Evolutionary conservation across 2,329 filamentous ascomycete species (phyloP).

Genomic region (Polytolypa hystricis): DNA sequence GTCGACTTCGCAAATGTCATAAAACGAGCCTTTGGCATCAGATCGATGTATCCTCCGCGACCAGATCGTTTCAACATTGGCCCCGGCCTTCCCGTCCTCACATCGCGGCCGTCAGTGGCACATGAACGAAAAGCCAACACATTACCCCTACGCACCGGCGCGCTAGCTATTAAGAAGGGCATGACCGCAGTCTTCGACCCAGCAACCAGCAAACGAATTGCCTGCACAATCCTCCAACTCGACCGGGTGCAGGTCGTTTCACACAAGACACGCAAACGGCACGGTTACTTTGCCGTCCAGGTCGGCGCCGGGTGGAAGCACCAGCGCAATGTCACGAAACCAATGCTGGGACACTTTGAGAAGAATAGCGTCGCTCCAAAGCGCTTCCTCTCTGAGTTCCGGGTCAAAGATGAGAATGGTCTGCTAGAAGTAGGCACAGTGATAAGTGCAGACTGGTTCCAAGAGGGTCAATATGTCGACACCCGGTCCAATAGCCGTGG

Average conservation of each 20-base stretch:
- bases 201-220: slow-evolving; percentile 61
- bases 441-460: slow-evolving; percentile 82
- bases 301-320: slow-evolving; percentile 68
- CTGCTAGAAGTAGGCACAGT: slow-evolving; percentile 64
- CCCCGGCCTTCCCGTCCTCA: slow-evolving; percentile 41
- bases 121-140: slow-evolving; percentile 47
- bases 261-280: slow-evolving; percentile 65
- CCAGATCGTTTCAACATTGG: slow-evolving; percentile 44
- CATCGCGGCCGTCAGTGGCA: slow-evolving; percentile 47
- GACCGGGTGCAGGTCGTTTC: slow-evolving; percentile 84
- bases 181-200: slow-evolving; percentile 85
- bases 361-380: slow-evolving; percentile 74
- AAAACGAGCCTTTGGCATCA: slow-evolving; percentile 39
- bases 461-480: slow-evolving; percentile 82
- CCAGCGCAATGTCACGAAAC: slow-evolving; percentile 64
- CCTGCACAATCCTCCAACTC: slow-evolving; percentile 88
- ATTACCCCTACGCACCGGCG: slow-evolving; percentile 61
- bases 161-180: slow-evolving; percentile 82
- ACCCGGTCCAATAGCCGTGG: slow-evolving; percentile 67
- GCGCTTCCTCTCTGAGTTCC: slow-evolving; percentile 73
- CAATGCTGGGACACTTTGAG: slow-evolving; percentile 80
- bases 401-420: slow-evolving; percentile 61
- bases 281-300: slow-evolving; percentile 94
- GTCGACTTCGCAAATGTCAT: slow-evolving; percentile 13
- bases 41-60: slow-evolving; percentile 45